Percentiles rank a stretch among this genome's conserved stretches.
phyloP scores from a whole-genome alignment of 441 rosid species.

The Corymbia calophylla region DNA sequence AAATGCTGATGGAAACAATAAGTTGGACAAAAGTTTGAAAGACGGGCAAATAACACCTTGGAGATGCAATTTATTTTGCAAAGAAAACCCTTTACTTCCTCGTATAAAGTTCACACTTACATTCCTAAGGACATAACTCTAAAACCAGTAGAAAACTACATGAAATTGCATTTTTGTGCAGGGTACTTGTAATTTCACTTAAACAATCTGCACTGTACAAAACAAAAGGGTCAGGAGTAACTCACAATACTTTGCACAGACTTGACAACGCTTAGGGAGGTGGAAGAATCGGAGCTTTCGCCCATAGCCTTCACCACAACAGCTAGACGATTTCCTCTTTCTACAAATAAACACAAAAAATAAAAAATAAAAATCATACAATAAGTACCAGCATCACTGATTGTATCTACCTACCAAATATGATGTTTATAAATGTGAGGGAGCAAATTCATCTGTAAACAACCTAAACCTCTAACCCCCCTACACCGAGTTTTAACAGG shows the following conservation, averaged over 20 bases:
- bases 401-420: not conserved
- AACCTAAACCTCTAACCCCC: not conserved
- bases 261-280: conserved; percentile 45
- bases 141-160: not conserved
- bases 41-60: not conserved
- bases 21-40: not conserved
- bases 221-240: not conserved
- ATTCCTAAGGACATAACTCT: not conserved
- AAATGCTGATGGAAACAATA: not conserved
- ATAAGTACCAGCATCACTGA: not conserved
- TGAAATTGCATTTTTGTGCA: not conserved
- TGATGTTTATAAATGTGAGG: not conserved
- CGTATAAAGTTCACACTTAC: not conserved
- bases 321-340: conserved; percentile 19
- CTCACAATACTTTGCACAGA: conserved; percentile 66
- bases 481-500: not conserved
- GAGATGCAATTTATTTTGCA: not conserved
- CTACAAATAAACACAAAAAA: conserved; percentile 14
- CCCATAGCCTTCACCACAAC: conserved; percentile 48
- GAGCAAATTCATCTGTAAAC: not conserved
- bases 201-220: not conserved
- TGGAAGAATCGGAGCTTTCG: conserved; percentile 53
- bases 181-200: not conserved
- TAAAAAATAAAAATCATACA: not conserved
- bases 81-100: not conserved